Conservation (phyloP, 768 basidiomycete species). For the Dioszegia aurantiaca region DNA sequence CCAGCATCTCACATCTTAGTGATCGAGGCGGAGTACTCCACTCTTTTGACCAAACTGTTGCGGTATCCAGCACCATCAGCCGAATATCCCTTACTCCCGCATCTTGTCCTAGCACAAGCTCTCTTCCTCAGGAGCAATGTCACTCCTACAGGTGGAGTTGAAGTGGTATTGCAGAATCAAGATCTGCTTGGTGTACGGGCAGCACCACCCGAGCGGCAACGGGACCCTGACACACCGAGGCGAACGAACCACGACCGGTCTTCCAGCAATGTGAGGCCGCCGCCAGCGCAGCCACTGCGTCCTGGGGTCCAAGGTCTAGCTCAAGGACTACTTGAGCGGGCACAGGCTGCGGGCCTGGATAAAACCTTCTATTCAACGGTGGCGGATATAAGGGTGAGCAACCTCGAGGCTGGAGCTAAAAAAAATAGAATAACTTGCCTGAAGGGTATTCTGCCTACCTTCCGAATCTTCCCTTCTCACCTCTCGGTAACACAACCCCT, state of each 20-base stretch:
- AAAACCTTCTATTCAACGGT: slow-evolving; percentile 50
- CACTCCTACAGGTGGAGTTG: slow-evolving; percentile 69
- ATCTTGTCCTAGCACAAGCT: slow-evolving; percentile 79
- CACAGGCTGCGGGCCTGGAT: slow-evolving; percentile 55
- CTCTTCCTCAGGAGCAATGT: slow-evolving; percentile 71
- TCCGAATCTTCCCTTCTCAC: slow-evolving; percentile 42
- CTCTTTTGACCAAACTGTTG: slow-evolving; percentile 75
- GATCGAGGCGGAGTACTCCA: slow-evolving; percentile 79
- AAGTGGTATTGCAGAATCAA: slow-evolving; percentile 76
- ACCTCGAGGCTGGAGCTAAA: background rate
- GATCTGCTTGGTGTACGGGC: slow-evolving; percentile 60
- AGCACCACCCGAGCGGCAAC: slow-evolving; percentile 57
- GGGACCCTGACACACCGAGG: background rate
- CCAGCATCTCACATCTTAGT: slow-evolving; percentile 57
- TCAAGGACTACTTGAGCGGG: slow-evolving; percentile 48
- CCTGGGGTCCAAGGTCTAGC: slow-evolving; percentile 44
- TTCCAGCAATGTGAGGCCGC: slow-evolving; percentile 57
- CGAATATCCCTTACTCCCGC: slow-evolving; percentile 43
- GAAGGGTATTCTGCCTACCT: slow-evolving; percentile 58
- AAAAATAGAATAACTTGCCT: slow-evolving; percentile 68
- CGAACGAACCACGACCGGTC: slow-evolving; percentile 37
- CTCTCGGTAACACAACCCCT: slow-evolving; percentile 13
- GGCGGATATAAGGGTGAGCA: slow-evolving; percentile 44
- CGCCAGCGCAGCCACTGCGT: slow-evolving; percentile 9
- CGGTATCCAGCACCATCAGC: slow-evolving; percentile 70